phyloP scores from a whole-genome alignment of 495 filamentous ascomycete species.

The Xylaria venustula region DNA sequence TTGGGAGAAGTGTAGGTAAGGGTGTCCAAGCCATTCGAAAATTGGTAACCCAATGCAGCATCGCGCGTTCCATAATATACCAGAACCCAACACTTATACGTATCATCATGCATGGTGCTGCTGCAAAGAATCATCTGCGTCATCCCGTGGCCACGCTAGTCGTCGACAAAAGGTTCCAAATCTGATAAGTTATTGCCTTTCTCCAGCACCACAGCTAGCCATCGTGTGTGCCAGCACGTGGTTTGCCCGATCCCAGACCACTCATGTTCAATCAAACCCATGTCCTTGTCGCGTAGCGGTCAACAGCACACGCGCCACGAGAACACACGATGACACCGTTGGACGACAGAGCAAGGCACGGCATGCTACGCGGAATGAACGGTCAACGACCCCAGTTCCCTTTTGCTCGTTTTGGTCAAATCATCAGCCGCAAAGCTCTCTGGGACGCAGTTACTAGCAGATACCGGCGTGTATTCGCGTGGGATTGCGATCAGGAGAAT shows the following conservation, averaged over 20 bases:
- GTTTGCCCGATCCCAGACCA: slow-evolving; percentile 2
- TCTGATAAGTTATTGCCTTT: slow-evolving; percentile 2
- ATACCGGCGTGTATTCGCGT: not conserved
- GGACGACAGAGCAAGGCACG: slow-evolving; percentile 7
- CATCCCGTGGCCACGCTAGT: slow-evolving; percentile 11
- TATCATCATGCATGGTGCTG: slow-evolving; percentile 13
- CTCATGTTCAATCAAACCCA: slow-evolving; percentile 10
- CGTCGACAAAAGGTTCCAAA: slow-evolving; percentile 1
- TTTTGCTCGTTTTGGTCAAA: not conserved
- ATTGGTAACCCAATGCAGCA: not conserved
- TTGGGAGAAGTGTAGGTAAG: too few species aligned
- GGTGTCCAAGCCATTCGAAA: slow-evolving; percentile 11
- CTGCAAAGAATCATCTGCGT: slow-evolving; percentile 19
- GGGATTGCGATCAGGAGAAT: not conserved
- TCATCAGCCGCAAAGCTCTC: not conserved
- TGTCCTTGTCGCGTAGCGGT: slow-evolving; percentile 8
- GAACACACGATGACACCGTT: slow-evolving; percentile 12
- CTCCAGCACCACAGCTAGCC: slow-evolving; percentile 7
- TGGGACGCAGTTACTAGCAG: not conserved
- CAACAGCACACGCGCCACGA: slow-evolving; percentile 15
- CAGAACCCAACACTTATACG: not conserved
- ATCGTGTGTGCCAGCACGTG: slow-evolving; percentile 14
- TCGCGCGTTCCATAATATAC: not conserved
- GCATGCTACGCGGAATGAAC: slow-evolving; percentile 13
- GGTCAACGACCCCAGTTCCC: slow-evolving; percentile 1